Percentiles rank a stretch among this genome's conserved stretches.
Conservation (phyloP, 805 yeast species). For the Debaryomyces tyrocola region DNA sequence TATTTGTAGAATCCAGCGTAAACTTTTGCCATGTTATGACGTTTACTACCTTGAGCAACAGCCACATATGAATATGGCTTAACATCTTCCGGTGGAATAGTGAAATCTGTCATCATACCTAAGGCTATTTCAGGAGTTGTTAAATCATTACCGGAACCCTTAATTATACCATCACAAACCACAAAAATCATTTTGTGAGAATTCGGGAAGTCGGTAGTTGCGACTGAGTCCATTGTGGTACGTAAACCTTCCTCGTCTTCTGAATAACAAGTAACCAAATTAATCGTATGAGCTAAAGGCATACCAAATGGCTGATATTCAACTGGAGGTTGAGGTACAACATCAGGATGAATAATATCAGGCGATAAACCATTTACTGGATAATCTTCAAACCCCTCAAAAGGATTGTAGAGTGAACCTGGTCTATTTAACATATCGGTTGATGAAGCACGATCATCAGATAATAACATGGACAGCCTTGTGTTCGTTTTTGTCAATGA, state of each 20-base stretch:
- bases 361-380: slow-evolving; percentile 52
- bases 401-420: slow-evolving; percentile 28
- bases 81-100: slow-evolving; percentile 71
- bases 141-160: slow-evolving; percentile 88
- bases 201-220: slow-evolving; percentile 95
- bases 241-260: slow-evolving; percentile 87
- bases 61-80: slow-evolving; percentile 87
- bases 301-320: slow-evolving; percentile 83
- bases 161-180: slow-evolving; percentile 91
- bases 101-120: slow-evolving; percentile 76
- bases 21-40: slow-evolving; percentile 97
- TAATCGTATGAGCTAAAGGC: slow-evolving; percentile 57
- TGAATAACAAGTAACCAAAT: slow-evolving; percentile 84
- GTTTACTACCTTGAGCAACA: slow-evolving; percentile 88
- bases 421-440: slow-evolving; percentile 35
- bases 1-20: slow-evolving; percentile 93
- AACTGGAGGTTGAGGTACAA: slow-evolving; percentile 88
- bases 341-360: slow-evolving; percentile 68
- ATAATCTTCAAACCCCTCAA: slow-evolving; percentile 31
- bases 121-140: slow-evolving; percentile 90
- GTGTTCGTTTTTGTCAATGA: slow-evolving; percentile 14
- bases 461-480: slow-evolving; percentile 28
- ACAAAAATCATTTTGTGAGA: slow-evolving; percentile 86
- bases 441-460: slow-evolving; percentile 33
- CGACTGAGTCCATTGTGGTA: slow-evolving; percentile 85